A percentile compares a stretch with the other conserved stretches of the same genome.
phyloP scores from a whole-genome alignment of 768 basidiomycete genomes.

The Trametes meyenii region DNA sequence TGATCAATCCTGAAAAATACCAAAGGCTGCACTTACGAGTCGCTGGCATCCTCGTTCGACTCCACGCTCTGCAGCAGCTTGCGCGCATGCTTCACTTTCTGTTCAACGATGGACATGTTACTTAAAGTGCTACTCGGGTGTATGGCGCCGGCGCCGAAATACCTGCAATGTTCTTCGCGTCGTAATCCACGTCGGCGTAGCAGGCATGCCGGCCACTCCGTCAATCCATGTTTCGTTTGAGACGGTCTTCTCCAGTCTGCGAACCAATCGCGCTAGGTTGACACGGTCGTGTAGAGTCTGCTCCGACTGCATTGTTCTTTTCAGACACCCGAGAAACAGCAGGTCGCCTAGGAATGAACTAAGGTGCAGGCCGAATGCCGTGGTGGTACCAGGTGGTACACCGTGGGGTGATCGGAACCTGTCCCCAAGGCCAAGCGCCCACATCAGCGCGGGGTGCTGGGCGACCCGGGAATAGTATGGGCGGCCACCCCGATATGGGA shows the following conservation, averaged over 20 bases:
- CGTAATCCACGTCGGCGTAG: constrained; percentile 50
- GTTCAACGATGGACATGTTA: not conserved
- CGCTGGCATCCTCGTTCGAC: constrained; percentile 41
- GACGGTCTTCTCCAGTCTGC: constrained; percentile 59
- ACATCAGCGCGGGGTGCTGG: no score
- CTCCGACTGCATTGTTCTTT: constrained; percentile 20
- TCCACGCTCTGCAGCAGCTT: constrained; percentile 62
- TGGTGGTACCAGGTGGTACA: no score
- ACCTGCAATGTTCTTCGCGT: constrained; percentile 62
- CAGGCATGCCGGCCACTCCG: constrained; percentile 24
- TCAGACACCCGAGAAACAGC: not conserved
- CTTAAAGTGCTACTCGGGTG: no score
- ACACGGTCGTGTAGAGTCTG: constrained; percentile 59
- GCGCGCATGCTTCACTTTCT: constrained; percentile 57
- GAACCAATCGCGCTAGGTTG: constrained; percentile 64
- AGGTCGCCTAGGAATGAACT: not conserved
- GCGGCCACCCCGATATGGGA: no score
- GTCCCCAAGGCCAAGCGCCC: no score
- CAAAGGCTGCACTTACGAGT: constrained; percentile 16
- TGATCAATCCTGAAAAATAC: not conserved
- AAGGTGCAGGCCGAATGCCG: not conserved
- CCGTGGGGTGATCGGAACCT: no score
- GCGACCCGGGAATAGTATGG: no score
- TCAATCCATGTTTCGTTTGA: constrained; percentile 40
- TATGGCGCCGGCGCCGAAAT: not conserved